Evolutionary conservation across 345 rosid genomes (phyloP).

Genomic region (Gossypium longicalyx): DNA sequence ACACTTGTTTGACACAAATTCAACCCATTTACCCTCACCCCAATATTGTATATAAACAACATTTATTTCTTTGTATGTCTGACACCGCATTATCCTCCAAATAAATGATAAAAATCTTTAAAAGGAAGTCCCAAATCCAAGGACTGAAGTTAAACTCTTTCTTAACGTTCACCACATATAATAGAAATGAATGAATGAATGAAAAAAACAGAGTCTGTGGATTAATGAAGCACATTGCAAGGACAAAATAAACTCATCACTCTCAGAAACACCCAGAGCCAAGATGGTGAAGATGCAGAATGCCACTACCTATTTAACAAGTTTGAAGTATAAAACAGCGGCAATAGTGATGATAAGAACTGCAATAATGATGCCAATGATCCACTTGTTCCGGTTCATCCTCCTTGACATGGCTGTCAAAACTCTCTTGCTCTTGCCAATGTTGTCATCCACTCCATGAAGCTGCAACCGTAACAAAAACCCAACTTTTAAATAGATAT

Average conservation of each 20-base stretch:
- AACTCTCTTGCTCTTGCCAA: conserved; percentile 84
- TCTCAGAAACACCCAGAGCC: conserved; percentile 16
- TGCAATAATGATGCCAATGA: conserved; percentile 45
- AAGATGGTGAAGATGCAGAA: neutral
- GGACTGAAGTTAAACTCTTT: too few species aligned
- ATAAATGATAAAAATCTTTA: neutral
- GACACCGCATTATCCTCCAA: too few species aligned
- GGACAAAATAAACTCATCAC: neutral
- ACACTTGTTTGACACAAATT: too few species aligned
- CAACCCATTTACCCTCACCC: too few species aligned
- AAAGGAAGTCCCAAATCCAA: neutral
- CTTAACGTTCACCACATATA: neutral
- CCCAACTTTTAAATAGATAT: neutral
- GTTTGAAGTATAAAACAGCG: conserved; percentile 71
- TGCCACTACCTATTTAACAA: conserved; percentile 31
- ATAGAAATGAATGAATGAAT: neutral
- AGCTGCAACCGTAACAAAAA: conserved; percentile 41
- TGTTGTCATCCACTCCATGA: conserved; percentile 83
- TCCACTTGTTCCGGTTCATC: conserved; percentile 88
- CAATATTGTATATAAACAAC: too few species aligned
- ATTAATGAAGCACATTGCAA: neutral
- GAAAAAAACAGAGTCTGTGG: neutral
- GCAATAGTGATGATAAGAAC: conserved; percentile 54
- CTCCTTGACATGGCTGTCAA: conserved; percentile 72
- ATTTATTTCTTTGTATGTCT: too few species aligned